These are phyloP conservation scores for Trichophyton schoenleinii DNA, from an alignment of 2,329 filamentous ascomycete species.

Conservation along the genomic window DNA sequence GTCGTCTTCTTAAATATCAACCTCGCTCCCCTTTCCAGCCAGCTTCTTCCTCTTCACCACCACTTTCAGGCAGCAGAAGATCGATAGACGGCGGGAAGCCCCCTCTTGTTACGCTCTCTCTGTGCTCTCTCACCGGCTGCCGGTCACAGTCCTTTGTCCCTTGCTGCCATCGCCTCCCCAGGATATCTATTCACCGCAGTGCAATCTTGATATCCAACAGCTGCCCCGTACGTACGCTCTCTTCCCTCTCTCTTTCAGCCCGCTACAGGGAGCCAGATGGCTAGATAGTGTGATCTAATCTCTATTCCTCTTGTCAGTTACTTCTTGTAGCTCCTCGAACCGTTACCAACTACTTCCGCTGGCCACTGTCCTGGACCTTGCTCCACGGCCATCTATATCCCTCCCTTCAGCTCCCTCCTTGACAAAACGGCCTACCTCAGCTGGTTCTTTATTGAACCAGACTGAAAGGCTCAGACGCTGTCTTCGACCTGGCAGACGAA, in stretches of 20 bases:
- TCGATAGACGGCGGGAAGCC: not conserved
- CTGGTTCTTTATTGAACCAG: constrained; percentile 35
- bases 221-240: not conserved
- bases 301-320: not conserved
- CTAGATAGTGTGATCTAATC: not conserved
- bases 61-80: not conserved
- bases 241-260: not conserved
- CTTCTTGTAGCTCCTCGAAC: not conserved
- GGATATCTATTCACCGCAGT: not conserved
- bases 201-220: not conserved
- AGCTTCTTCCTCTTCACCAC: not conserved
- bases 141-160: not conserved
- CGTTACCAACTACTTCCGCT: not conserved
- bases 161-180: not conserved
- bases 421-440: constrained; percentile 26
- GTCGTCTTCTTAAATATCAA: not conserved
- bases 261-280: not conserved
- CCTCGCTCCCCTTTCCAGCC: not conserved
- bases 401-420: not conserved
- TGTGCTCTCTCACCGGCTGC: not conserved
- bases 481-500: constrained; percentile 63
- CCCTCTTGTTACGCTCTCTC: not conserved
- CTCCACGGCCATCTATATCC: not conserved
- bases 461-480: constrained; percentile 33
- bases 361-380: not conserved